Evolutionary conservation across 1,139 yeast genomes (phyloP).

Genomic region (Magnusiomyces starmeri): DNA sequence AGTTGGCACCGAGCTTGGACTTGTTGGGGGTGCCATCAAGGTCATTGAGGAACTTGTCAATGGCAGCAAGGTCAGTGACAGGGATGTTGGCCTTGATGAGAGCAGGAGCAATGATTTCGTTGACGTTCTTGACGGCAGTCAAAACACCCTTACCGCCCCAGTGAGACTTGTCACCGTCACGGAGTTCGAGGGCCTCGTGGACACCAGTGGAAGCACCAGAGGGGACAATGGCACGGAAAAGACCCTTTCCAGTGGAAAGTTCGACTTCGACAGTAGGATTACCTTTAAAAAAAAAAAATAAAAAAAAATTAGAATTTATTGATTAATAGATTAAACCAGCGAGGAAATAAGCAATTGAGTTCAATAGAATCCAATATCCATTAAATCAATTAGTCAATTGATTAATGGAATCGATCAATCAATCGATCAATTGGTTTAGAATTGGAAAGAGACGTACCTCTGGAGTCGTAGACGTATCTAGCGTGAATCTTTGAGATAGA

Average conservation of each 20-base stretch:
- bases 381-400: neutral
- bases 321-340: neutral
- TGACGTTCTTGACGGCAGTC: slow-evolving; percentile 89
- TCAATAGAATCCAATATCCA: neutral
- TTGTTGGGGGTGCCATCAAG: slow-evolving; percentile 94
- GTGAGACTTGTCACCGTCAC: slow-evolving; percentile 88
- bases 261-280: slow-evolving; percentile 98
- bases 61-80: slow-evolving; percentile 67
- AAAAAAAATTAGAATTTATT: neutral
- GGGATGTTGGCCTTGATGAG: slow-evolving; percentile 64
- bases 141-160: slow-evolving; percentile 96
- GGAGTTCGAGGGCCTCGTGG: slow-evolving; percentile 91
- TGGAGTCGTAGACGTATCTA: slow-evolving; percentile 93
- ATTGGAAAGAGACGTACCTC: slow-evolving; percentile 60
- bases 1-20: slow-evolving; percentile 91
- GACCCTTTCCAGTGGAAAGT: slow-evolving; percentile 74
- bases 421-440: no score
- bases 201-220: slow-evolving; percentile 96
- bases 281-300: slow-evolving; percentile 21
- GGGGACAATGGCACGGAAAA: slow-evolving; percentile 90
- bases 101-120: slow-evolving; percentile 84
- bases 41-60: slow-evolving; percentile 68
- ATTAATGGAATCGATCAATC: no score
- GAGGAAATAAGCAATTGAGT: neutral
- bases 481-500: slow-evolving; percentile 67